Evolutionary conservation across 148 eudicot species (phyloP).

Genomic region (Rhododendron kiyosumense): DNA sequence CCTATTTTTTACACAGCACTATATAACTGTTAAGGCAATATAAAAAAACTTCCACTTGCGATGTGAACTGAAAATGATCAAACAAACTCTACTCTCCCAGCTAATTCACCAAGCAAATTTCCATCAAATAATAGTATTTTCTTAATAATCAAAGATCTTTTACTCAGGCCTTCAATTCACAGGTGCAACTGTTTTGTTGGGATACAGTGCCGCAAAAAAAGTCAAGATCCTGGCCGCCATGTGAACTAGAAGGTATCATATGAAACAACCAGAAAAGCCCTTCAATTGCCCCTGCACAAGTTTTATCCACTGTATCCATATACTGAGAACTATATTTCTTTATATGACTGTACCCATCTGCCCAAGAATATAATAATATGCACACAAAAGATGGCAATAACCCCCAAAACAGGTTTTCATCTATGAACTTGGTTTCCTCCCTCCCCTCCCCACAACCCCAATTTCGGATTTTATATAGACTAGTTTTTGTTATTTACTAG

Average conservation of each 20-base stretch:
- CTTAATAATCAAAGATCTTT: background rate
- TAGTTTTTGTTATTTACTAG: background rate
- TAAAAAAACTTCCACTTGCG: background rate
- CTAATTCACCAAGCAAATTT: background rate
- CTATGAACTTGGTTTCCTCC: background rate
- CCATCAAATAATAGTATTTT: background rate
- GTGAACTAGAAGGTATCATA: background rate
- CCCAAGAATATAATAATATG: background rate
- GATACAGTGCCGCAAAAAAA: background rate
- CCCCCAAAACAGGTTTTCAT: background rate
- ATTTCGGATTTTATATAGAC: background rate
- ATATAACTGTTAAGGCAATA: background rate
- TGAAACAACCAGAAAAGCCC: background rate
- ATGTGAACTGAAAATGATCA: background rate
- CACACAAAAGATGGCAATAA: background rate
- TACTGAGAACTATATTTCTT: background rate
- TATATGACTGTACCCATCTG: too few species aligned
- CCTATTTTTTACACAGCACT: background rate
- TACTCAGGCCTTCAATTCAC: background rate
- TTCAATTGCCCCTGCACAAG: background rate
- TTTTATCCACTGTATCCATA: background rate
- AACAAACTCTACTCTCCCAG: background rate
- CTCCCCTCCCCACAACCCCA: background rate
- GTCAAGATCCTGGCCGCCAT: conserved; percentile 1
- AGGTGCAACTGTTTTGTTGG: background rate